Base-by-base conservation (phyloP, 2,329 filamentous ascomycete species). In the Sarocladium strictum region DNA sequence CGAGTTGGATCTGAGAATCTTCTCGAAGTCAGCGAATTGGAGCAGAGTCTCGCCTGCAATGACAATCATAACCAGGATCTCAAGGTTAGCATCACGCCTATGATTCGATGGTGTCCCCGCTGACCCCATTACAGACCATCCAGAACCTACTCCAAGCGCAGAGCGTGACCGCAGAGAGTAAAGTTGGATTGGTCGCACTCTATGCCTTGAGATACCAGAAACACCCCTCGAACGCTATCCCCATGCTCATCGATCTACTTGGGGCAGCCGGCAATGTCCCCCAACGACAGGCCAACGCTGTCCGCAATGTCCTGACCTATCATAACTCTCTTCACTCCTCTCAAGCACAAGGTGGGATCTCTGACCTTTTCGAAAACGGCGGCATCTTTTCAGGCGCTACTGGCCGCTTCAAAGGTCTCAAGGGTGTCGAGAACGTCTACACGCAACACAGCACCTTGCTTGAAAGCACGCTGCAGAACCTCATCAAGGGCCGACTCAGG, bases 391-490 rank as follows among this genome's bases (percentile, higher is more conserved):
- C 90, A 0, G 89, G 89, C 12, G 91, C 92, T 11, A 81, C 90
- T 37, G 90, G 87, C 64, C 85, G 92, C 4, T 91, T 99, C 69
- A 96, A 96, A 65, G 94, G 94, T 0, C 78, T 99, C 14, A 97
- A 97, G 66, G 94, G 94, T 1, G 94, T 99, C 1, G 95, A 99
- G 69, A 99, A 99, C 63, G 94, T 99, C 26, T 99, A 99, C 69
- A 99, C 94, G 0, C 95, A 99, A 68, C 94, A 99, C 69, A 95
- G 90, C 5, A 91, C 95, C 0, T 80, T 90, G 21, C 72, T 99
- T 15, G 92, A 97, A 68, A 81, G 82, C 23, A 97, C 91, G 0
- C 73, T 99, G 17, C 93, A 97, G 66, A 93, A 93, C 62, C 76
- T 99, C 53, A 92, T 97, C 73, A 97, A 96, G 67, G 95, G 94